These are phyloP conservation scores for Casuarina cunninghamiana DNA, from an alignment of 306 rosid species.

Conservation along the genomic window DNA sequence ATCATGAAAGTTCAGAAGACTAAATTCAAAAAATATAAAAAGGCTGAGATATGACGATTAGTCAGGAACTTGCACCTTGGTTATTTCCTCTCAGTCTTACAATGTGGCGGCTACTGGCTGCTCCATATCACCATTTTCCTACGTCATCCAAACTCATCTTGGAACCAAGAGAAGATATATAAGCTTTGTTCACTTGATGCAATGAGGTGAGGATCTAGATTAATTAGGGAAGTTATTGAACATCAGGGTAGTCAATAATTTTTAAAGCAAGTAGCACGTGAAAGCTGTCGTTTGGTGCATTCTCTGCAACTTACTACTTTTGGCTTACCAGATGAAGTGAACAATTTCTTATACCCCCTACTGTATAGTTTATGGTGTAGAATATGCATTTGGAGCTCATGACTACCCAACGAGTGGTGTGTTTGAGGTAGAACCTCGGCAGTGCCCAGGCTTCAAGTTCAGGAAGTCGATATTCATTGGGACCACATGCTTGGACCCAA, in stretches of 20 bases:
- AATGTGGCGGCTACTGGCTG: not conserved
- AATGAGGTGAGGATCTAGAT: slow-evolving; percentile 2
- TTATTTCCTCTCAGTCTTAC: not conserved
- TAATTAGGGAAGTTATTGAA: not conserved
- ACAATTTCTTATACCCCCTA: slow-evolving; percentile 26
- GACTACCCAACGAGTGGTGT: slow-evolving; percentile 95
- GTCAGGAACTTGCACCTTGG: not conserved
- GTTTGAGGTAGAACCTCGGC: slow-evolving; percentile 96
- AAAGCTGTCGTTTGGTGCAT: not conserved
- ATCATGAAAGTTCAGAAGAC: not conserved
- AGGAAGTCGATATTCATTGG: slow-evolving; percentile 87
- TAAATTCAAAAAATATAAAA: not conserved
- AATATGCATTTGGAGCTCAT: slow-evolving; percentile 97
- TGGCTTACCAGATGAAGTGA: slow-evolving; percentile 16
- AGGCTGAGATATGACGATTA: not conserved
- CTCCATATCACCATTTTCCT: not conserved
- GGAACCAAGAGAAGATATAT: slow-evolving; percentile 15
- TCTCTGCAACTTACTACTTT: not conserved
- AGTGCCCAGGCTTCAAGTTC: slow-evolving; percentile 96
- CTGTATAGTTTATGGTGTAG: slow-evolving; percentile 83
- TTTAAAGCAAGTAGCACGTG: not conserved
- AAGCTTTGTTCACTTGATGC: not conserved
- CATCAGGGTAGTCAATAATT: not conserved
- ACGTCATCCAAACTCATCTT: slow-evolving; percentile 3
- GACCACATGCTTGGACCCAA: slow-evolving; percentile 72